These are phyloP conservation scores for Diacronema lutheri DNA, from an alignment of 78 protist genomes.

Conservation along the genomic window DNA sequence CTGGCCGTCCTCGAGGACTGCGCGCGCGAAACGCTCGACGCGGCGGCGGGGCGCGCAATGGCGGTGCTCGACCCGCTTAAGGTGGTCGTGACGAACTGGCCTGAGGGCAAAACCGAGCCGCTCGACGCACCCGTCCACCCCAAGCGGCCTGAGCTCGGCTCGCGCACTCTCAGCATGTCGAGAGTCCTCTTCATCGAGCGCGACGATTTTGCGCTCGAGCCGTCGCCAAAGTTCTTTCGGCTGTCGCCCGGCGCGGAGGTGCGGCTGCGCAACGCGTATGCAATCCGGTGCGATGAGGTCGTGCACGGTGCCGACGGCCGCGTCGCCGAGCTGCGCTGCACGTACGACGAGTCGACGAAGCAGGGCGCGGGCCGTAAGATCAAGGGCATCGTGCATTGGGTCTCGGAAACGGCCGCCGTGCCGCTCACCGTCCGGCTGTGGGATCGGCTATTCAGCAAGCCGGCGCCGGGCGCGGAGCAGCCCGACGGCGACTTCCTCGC, in stretches of 20 bases:
- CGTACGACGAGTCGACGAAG: slow-evolving; percentile 15
- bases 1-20: slow-evolving; percentile 42
- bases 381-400: slow-evolving; percentile 41
- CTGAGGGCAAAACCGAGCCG: slow-evolving; percentile 16
- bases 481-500: slow-evolving; percentile 16
- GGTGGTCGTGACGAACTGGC: slow-evolving; percentile 44
- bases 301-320: slow-evolving; percentile 10
- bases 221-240: slow-evolving; percentile 18
- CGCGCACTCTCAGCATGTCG: slow-evolving; percentile 13
- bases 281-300: slow-evolving; percentile 16
- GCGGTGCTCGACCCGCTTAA: slow-evolving; percentile 53
- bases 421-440: not conserved
- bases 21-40: slow-evolving; percentile 23
- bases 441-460: slow-evolving; percentile 25
- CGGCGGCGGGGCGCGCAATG: slow-evolving; percentile 26
- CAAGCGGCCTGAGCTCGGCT: slow-evolving; percentile 20
- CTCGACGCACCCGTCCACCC: slow-evolving; percentile 37
- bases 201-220: slow-evolving; percentile 34
- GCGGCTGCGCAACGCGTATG: slow-evolving; percentile 26
- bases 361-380: slow-evolving; percentile 4
- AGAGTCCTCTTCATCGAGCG: slow-evolving; percentile 48
- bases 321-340: slow-evolving; percentile 6
- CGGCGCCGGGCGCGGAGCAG: slow-evolving; percentile 14
- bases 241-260: slow-evolving; percentile 41
- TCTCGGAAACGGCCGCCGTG: not conserved